Percentiles rank a stretch among this genome's conserved stretches.
Evolutionary conservation across 306 rosid genomes (phyloP).

Genomic region (Cyclanthera cordifolia): DNA sequence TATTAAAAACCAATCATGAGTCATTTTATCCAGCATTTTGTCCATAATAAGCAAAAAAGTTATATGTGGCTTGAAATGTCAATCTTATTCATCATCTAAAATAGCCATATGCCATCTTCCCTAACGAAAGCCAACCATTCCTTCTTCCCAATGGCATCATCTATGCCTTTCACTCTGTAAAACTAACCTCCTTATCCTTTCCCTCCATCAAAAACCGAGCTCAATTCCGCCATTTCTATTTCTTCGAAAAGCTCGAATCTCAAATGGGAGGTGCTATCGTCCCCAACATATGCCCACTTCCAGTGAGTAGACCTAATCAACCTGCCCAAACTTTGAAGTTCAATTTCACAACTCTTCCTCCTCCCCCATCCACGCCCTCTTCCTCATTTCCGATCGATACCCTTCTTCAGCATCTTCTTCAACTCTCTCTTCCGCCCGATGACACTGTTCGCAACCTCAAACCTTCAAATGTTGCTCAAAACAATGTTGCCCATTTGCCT

Average conservation of each 20-base stretch:
- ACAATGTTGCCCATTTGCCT: conserved; percentile 23
- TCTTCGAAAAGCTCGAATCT: background rate
- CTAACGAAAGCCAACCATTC: conserved; percentile 10
- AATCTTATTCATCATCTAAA: background rate
- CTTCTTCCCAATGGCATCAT: background rate
- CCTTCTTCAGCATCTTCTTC: conserved; percentile 68
- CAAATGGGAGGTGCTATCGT: conserved; percentile 70
- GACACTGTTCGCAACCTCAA: conserved; percentile 23
- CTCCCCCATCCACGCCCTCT: conserved; percentile 35
- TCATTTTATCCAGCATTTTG: background rate
- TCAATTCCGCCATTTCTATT: background rate
- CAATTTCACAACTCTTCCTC: conserved; percentile 41
- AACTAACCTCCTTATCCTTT: background rate
- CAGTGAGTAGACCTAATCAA: conserved; percentile 36
- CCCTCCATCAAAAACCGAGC: background rate
- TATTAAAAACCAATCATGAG: no score
- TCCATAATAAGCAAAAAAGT: background rate
- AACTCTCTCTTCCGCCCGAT: conserved; percentile 41
- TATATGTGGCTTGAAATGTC: conserved; percentile 4
- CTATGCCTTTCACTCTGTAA: background rate
- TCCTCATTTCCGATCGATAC: conserved; percentile 60
- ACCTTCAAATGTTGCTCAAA: conserved; percentile 20
- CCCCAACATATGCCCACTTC: conserved; percentile 42
- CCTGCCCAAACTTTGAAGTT: conserved; percentile 35
- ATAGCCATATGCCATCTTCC: background rate